Percentiles rank a stretch among this genome's conserved stretches.
phyloP scores from a whole-genome alignment of 2,329 filamentous ascomycete species.

The Neobulgaria alba region DNA sequence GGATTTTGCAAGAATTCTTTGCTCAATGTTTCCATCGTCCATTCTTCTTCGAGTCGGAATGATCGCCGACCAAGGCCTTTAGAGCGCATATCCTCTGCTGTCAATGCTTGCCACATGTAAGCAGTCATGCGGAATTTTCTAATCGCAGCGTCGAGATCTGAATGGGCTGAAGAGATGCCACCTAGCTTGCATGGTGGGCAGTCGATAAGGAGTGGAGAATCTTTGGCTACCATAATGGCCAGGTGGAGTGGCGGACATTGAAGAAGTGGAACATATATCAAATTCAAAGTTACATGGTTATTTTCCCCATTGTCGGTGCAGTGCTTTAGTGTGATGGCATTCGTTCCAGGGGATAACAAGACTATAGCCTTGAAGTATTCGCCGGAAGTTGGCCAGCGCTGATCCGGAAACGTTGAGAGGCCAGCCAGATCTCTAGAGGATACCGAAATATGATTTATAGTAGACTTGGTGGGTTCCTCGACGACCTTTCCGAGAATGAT shows the following conservation, averaged over 20 bases:
- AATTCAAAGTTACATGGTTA: conserved; percentile 33
- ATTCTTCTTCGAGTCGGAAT: conserved; percentile 67
- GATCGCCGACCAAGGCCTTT: conserved; percentile 60
- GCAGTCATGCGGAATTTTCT: conserved; percentile 66
- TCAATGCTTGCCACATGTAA: conserved; percentile 70
- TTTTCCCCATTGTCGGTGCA: conserved; percentile 46
- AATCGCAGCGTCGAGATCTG: conserved; percentile 52
- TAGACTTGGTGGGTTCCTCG: background rate
- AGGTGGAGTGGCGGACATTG: conserved; percentile 59
- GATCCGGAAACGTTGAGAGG: conserved; percentile 46
- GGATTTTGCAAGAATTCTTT: conserved; percentile 12
- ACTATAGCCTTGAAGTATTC: conserved; percentile 61
- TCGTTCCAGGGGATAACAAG: conserved; percentile 56
- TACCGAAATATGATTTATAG: conserved; percentile 21
- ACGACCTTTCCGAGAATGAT: background rate
- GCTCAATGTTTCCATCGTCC: conserved; percentile 58
- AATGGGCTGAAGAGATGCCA: conserved; percentile 41
- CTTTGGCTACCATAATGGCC: conserved; percentile 59
- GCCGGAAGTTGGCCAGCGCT: conserved; percentile 57
- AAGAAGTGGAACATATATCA: conserved; percentile 45
- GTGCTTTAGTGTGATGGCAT: conserved; percentile 56
- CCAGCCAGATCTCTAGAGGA: conserved; percentile 20
- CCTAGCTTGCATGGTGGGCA: conserved; percentile 52
- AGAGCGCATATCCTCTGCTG: conserved; percentile 64
- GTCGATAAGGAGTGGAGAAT: conserved; percentile 62